Base-by-base conservation (phyloP, 192 early-diverging fungal species). In the Radiomyces spectabilis region DNA sequence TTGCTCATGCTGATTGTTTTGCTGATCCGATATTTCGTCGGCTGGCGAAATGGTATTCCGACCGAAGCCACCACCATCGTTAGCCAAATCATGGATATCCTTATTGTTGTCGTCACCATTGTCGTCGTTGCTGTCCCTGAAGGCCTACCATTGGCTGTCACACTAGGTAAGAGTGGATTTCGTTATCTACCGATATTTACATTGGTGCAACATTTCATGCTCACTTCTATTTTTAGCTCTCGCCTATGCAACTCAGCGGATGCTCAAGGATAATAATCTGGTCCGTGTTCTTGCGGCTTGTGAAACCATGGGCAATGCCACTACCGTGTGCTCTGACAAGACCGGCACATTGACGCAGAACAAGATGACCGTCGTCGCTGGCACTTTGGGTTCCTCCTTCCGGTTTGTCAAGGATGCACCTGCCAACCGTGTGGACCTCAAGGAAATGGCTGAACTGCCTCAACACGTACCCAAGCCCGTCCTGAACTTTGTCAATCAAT, bases 231-330 rank as follows among this genome's bases (percentile, higher is more conserved):
- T 16, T 7, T 22, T 62, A 56, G 86, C 97, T 2, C 76, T 99
- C 39, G 94, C 94, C 1, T 89, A 91, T 68, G 94, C 94, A 3
- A 98, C 97, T 12, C 84, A 84, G 31, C 73, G 86, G 12, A 99
- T 99, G 97, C 65, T 98, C 43, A 91, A 93, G 47, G 95, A 99
- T 69, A 94, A 95, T 54, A 98, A 98, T 71, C 73, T 99, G 18
- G 97, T 99, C 25, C 85, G 97, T 22, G 85, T 98, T 43, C 74
- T 99, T 10, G 85, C 89, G 25, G 91, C 97, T 5, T 99, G 97
- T 69, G 97, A 99, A 68, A 97, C 95, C 21, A 99, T 99, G 97
- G 88, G 88, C 45, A 95, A 94, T 59, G 97, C 97, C 8, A 99
- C 94, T 8, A 96, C 95, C 1, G 83, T 99, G 21, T 99, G 97